A percentile compares a stretch with the other conserved stretches of the same genome.
phyloP scores from a whole-genome alignment of 148 eudicot species.

The Arbutus unedo region DNA sequence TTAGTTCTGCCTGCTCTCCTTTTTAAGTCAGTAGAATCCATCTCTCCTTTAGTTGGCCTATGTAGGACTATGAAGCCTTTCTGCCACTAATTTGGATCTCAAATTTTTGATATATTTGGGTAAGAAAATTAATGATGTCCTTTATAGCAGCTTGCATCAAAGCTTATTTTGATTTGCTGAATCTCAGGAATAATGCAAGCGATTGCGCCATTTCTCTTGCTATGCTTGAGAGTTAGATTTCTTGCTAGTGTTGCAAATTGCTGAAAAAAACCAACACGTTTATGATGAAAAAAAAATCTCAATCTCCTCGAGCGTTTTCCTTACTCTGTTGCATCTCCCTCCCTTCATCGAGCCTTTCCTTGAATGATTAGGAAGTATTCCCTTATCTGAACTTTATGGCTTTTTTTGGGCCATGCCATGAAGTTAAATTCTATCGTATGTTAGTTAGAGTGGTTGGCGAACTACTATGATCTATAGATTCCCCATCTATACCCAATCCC shows the following conservation, averaged over 20 bases:
- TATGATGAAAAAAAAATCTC: too few relatives aligned
- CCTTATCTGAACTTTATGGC: too few relatives aligned
- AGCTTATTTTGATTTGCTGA: neutral
- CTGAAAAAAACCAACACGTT: neutral
- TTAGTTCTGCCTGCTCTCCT: neutral
- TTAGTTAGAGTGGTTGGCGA: too few relatives aligned
- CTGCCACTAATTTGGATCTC: neutral
- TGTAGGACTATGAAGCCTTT: neutral
- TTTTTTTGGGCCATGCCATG: too few relatives aligned
- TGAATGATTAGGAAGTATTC: too few relatives aligned
- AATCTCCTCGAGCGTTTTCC: too few relatives aligned
- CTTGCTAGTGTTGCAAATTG: neutral
- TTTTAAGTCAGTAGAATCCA: neutral
- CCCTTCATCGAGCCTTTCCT: too few relatives aligned
- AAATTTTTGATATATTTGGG: neutral
- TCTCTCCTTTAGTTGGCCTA: neutral
- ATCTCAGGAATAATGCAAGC: neutral
- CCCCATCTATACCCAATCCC: too few relatives aligned
- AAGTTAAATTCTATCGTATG: too few relatives aligned
- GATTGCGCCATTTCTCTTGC: neutral
- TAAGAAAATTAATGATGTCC: neutral
- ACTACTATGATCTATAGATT: too few relatives aligned
- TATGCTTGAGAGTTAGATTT: constrained; percentile 4
- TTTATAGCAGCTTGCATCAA: neutral
- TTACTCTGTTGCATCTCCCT: too few relatives aligned